phyloP scores from a whole-genome alignment of 306 rosid genomes.

The Parietaria judaica region DNA sequence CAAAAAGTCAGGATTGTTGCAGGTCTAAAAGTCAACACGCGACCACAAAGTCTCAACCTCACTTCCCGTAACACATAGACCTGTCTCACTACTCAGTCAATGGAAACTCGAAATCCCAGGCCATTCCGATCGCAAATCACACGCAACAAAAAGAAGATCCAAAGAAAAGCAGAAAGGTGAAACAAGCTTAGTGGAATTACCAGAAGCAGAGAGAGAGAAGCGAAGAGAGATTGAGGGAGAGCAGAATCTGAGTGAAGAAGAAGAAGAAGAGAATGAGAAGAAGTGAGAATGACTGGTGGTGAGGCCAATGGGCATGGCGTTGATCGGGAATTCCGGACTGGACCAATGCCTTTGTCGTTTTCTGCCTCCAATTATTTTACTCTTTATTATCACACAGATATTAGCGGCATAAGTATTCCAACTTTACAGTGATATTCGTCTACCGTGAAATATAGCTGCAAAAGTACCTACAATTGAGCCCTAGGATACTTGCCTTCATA shows the following conservation, averaged over 20 bases:
- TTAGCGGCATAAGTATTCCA: too few relatives aligned
- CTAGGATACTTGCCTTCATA: too few relatives aligned
- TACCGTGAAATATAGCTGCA: too few relatives aligned
- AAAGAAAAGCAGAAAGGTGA: neutral
- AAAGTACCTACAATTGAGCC: too few relatives aligned
- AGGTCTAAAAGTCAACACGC: neutral
- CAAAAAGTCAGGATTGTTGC: neutral
- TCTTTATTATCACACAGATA: neutral
- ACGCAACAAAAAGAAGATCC: neutral
- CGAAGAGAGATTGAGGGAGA: conserved; percentile 8
- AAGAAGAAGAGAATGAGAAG: conserved; percentile 1
- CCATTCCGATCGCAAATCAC: conserved; percentile 4
- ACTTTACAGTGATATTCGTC: too few relatives aligned
- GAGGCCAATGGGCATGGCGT: neutral
- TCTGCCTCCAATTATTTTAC: neutral
- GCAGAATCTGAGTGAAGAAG: conserved; percentile 8
- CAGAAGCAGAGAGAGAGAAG: conserved; percentile 21
- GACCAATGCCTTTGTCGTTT: conserved; percentile 5
- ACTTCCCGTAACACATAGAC: neutral
- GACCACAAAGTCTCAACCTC: neutral
- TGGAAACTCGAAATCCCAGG: neutral
- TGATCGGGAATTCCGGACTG: neutral
- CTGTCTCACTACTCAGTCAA: neutral
- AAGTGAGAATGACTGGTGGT: neutral
- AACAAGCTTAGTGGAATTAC: conserved; percentile 9